Evolutionary conservation across 768 basidiomycete genomes (phyloP), one percentile per base, ranked within the genome.

Genomic region (Boletus rufocinnamomeus): DNA sequence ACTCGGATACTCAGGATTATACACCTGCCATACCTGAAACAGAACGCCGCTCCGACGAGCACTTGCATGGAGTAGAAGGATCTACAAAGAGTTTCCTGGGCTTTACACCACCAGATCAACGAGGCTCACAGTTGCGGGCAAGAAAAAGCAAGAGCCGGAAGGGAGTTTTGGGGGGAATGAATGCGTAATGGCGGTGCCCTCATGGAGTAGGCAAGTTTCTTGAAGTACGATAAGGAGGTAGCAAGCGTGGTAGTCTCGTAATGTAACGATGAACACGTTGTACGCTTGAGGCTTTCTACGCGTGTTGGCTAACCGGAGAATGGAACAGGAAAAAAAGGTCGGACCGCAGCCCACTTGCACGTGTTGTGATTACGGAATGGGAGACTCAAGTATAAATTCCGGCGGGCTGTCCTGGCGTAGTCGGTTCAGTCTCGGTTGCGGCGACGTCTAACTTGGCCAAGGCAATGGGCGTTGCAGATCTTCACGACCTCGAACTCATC

Each of bases 401-500:
- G 35, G 30, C 50, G 43, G 37, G 45, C 51, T 23, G 30, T 47
- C 30, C 41, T 45, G n/a, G 16, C 3, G 25, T 41, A 14, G 34
- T 50, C 53, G 54, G 61, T 66, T 63, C 58, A 61, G 61, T 56
- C 53, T 61, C 48, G 59, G 66, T 63, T 64, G 65, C 63, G 49
- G 48, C 60, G 56, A 58, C 56, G 51, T 70, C 54, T 44, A 61
- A 55, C 35, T 16, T 45, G 41, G 13, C 13, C 43, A 41, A 21
- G n/a, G 9, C 62, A 56, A 77, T 77, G 74, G 65, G 60, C 63
- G 59, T 43, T 58, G 60, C 54, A 63, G 76, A 82, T 70, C 66
- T 81, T 60, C 80, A 84, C 70, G 77, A 85, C 69, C 78, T 80
- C 53, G 63, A 73, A 32, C 82, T 86, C 68, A 69, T 74, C 66